These are phyloP conservation scores for Lactuca sativa DNA, from an alignment of 129 eudicot genomes.

Conservation along the genomic window DNA sequence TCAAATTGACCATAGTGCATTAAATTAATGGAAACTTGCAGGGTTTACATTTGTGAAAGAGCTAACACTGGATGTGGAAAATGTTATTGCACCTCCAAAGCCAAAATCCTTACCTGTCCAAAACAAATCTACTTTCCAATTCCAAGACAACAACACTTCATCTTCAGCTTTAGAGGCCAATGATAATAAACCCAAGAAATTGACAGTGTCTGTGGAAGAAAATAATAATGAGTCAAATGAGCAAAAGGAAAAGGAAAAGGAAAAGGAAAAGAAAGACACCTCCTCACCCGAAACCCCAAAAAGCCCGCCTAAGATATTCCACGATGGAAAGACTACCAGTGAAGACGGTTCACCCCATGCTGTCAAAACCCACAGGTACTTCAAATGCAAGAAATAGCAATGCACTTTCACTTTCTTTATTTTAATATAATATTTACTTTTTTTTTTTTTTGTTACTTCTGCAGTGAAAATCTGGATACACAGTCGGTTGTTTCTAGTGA, in stretches of 20 bases:
- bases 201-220: slow-evolving; percentile 20
- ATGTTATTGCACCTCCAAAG: slow-evolving; percentile 82
- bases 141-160: slow-evolving; percentile 22
- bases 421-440: background rate
- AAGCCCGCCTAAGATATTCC: slow-evolving; percentile 59
- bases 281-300: slow-evolving; percentile 68
- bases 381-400: background rate
- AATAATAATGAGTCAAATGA: slow-evolving; percentile 36
- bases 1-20: background rate
- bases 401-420: background rate
- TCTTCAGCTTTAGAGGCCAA: slow-evolving; percentile 39
- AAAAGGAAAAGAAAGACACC: slow-evolving; percentile 36
- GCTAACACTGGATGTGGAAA: slow-evolving; percentile 86
- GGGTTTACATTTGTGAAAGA: slow-evolving; percentile 83
- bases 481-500: slow-evolving; percentile 56
- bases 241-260: slow-evolving; percentile 37
- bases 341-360: slow-evolving; percentile 66
- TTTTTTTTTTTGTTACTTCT: slow-evolving; percentile 16
- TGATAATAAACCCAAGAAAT: slow-evolving; percentile 37
- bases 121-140: slow-evolving; percentile 36
- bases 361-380: slow-evolving; percentile 46
- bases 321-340: slow-evolving; percentile 30
- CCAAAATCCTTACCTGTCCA: slow-evolving; percentile 42
- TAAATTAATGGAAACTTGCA: slow-evolving; percentile 30
- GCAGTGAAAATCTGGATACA: slow-evolving; percentile 60